Conservation (phyloP, 805 yeast genomes). For the Ogataea pilisensis region DNA sequence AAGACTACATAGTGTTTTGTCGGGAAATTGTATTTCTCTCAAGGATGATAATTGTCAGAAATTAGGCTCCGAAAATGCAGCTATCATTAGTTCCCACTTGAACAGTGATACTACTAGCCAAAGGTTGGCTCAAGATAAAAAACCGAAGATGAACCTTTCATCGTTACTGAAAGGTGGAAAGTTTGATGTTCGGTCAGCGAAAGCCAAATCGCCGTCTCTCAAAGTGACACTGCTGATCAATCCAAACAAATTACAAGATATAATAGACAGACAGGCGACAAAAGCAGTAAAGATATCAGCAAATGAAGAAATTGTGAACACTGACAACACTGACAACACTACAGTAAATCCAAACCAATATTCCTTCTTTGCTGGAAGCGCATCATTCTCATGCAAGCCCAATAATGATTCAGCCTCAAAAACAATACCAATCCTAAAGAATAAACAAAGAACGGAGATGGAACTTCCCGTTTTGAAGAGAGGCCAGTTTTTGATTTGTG, state of each 20-base stretch:
- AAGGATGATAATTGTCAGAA: too few relatives aligned
- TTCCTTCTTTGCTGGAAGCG: conserved; percentile 36
- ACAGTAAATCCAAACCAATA: neutral
- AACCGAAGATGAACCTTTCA: neutral
- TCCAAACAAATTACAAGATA: conserved; percentile 7
- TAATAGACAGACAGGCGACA: neutral
- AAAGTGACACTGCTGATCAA: conserved; percentile 12
- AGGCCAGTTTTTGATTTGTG: conserved; percentile 33
- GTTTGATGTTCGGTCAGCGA: conserved; percentile 8
- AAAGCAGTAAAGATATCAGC: neutral
- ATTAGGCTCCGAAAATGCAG: too few relatives aligned
- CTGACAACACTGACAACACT: neutral
- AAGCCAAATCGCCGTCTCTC: conserved; percentile 6
- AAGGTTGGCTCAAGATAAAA: neutral
- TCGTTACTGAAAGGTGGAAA: conserved; percentile 14
- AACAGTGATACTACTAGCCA: neutral
- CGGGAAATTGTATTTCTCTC: too few relatives aligned
- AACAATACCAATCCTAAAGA: neutral
- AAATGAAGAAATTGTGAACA: too few relatives aligned
- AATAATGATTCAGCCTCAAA: neutral
- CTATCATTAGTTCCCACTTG: too few relatives aligned
- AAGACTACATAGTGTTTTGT: too few relatives aligned
- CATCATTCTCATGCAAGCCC: conserved; percentile 29
- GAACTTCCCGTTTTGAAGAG: conserved; percentile 29
- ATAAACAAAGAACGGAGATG: conserved; percentile 27